Base-by-base conservation (phyloP, 2,329 filamentous ascomycete species). In the Colletotrichum camelliae region DNA sequence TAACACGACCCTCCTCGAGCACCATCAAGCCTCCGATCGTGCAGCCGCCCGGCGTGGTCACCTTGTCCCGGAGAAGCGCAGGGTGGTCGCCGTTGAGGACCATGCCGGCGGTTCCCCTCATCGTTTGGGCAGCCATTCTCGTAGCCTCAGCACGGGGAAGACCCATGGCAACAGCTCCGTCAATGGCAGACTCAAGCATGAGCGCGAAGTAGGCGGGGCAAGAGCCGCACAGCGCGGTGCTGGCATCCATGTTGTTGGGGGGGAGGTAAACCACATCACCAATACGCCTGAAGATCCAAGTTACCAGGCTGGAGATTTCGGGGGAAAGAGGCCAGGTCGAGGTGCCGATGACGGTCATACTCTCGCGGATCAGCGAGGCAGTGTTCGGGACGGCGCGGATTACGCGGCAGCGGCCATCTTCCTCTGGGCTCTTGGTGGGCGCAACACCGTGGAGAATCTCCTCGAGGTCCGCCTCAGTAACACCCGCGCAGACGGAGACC, bases 381-480 rank as follows among this genome's bases (percentile, higher is more conserved):
- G 94, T 96, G 86, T 97, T 97, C 79, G 95, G 95, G 91, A 97
- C 95, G 70, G 94, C 95, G 37, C 95, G 90, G 6, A 97, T 93
- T 60, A 97, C 89, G 57, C 90, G 88, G 84, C 91, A 94, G 52
- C 87, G 85, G 33, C 88, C 87, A 71, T 87, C 87, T 71, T 85
- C 82, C 7, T 86, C 85, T 18, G 86, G 83, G 78, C 86, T 85
- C 77, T 88, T 84, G n/a, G 85, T 84, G 48, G 88, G 87, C 24
- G 89, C 85, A 12, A 87, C 85, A 31, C 89, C 89, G 80, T 94
- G 92, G 15, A 96, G 84, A 37, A 91, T 89, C 18, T 86, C 85
- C 80, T 93, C 90, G 77, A 98, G 92, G 80, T 96, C 92, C 65
- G 90, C 84, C 18, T 92, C 91, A 3, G 93, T 92, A 27, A 97